A percentile compares a stretch with the other conserved stretches of the same genome.
Evolutionary conservation across 768 basidiomycete genomes (phyloP).

Genomic region (Tricholoma hemisulphureum): DNA sequence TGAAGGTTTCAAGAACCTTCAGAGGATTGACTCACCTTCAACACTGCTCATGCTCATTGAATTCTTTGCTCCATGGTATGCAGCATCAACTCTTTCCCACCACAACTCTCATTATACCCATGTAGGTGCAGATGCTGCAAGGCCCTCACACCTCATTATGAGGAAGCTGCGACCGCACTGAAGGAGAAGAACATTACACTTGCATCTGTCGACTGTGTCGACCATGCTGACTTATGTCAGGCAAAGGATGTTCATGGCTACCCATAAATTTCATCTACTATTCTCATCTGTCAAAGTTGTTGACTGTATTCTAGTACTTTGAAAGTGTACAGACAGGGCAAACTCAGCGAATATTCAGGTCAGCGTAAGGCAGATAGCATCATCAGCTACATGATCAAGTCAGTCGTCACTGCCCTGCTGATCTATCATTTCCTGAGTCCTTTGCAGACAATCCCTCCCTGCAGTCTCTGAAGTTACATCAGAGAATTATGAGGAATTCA

Average conservation of each 20-base stretch:
- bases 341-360: slow-evolving; percentile 76
- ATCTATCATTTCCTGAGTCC: neutral
- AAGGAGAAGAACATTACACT: slow-evolving; percentile 88
- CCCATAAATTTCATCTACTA: slow-evolving; percentile 57
- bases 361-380: slow-evolving; percentile 96
- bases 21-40: no score
- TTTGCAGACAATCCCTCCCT: slow-evolving; percentile 79
- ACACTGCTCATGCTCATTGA: slow-evolving; percentile 91
- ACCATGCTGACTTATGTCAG: slow-evolving; percentile 88
- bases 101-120: neutral
- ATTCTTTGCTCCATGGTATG: slow-evolving; percentile 89
- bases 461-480: slow-evolving; percentile 83
- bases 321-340: slow-evolving; percentile 89
- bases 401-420: slow-evolving; percentile 26
- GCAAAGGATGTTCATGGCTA: slow-evolving; percentile 88
- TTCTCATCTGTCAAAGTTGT: neutral
- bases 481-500: slow-evolving; percentile 81
- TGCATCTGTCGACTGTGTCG: slow-evolving; percentile 97
- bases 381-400: slow-evolving; percentile 96
- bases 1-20: no score
- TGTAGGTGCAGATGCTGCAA: slow-evolving; percentile 94
- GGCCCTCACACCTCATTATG: slow-evolving; percentile 89
- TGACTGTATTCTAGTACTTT: slow-evolving; percentile 56
- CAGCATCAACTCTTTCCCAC: neutral
- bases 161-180: slow-evolving; percentile 89